Percentiles rank a stretch among this genome's conserved stretches.
These are phyloP conservation scores for Nakazawaea peltata DNA, from an alignment of 805 yeast species.

Conservation along the genomic window DNA sequence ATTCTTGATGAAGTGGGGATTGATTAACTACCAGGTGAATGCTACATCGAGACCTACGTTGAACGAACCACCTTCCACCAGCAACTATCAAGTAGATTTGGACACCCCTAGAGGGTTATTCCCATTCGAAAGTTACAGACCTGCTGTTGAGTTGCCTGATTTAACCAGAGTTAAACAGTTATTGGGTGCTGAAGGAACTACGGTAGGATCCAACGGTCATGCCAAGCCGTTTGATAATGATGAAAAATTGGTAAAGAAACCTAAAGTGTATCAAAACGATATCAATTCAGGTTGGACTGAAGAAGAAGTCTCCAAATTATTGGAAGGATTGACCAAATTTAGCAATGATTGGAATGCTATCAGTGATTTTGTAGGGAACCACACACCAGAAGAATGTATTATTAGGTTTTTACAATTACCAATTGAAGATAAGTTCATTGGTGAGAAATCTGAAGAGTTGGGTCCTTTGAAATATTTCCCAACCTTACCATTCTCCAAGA, in stretches of 20 bases:
- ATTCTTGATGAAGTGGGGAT: constrained; percentile 86
- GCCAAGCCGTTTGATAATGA: neutral
- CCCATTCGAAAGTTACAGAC: constrained; percentile 80
- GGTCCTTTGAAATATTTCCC: constrained; percentile 80
- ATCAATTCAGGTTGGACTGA: constrained; percentile 53
- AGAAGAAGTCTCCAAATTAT: constrained; percentile 49
- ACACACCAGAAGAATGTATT: constrained; percentile 73
- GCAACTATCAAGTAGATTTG: constrained; percentile 65
- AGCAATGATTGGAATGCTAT: constrained; percentile 77
- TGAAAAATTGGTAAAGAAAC: constrained; percentile 23
- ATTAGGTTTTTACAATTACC: constrained; percentile 73
- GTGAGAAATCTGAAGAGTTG: constrained; percentile 35
- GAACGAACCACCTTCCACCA: constrained; percentile 67
- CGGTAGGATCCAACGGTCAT: constrained; percentile 1
- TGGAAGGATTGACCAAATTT: constrained; percentile 53
- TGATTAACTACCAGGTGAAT: constrained; percentile 87
- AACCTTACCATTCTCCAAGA: constrained; percentile 73
- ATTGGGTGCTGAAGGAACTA: constrained; percentile 9
- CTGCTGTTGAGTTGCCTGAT: constrained; percentile 42
- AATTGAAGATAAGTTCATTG: constrained; percentile 66
- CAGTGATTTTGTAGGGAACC: constrained; percentile 57
- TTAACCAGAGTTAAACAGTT: constrained; percentile 18
- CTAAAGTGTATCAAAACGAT: constrained; percentile 27
- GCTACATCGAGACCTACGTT: constrained; percentile 64
- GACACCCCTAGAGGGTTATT: constrained; percentile 91